Evolutionary conservation across 1,284 basidiomycete genomes (phyloP).

Genomic region (Puccinia triticina): DNA sequence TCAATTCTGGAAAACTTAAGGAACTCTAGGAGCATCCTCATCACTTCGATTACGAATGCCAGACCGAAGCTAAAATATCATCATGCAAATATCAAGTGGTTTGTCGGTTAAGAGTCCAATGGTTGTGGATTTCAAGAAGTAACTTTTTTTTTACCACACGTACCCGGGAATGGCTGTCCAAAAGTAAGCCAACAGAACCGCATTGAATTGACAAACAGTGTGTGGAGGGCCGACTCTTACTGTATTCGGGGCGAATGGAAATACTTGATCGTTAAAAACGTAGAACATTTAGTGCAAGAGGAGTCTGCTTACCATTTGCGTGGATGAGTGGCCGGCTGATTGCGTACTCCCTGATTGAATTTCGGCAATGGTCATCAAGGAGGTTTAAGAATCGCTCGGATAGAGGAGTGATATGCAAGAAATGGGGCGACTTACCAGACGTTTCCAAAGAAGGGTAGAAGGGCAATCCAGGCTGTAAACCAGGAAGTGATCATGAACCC

Average conservation of each 20-base stretch:
- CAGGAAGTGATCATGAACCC: slow-evolving; percentile 47
- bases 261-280: not conserved
- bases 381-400: not conserved
- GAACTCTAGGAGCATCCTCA: slow-evolving; percentile 36
- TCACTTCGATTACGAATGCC: slow-evolving; percentile 34
- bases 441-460: slow-evolving; percentile 43
- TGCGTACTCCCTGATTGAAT: slow-evolving; percentile 23
- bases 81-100: not conserved
- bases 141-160: not conserved
- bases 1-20: slow-evolving; percentile 7
- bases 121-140: not conserved
- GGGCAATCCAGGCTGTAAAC: slow-evolving; percentile 42
- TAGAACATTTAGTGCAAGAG: not conserved
- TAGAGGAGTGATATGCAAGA: not conserved
- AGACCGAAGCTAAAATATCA: slow-evolving; percentile 12
- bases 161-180: slow-evolving; percentile 43
- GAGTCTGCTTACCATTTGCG: slow-evolving; percentile 22
- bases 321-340: slow-evolving; percentile 6
- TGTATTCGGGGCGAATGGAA: not conserved
- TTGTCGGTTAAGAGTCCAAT: not conserved
- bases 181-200: slow-evolving; percentile 44
- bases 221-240: slow-evolving; percentile 34
- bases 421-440: slow-evolving; percentile 8
- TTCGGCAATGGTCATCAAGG: not conserved
- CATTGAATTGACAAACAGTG: slow-evolving; percentile 46